Percentiles rank a stretch among this genome's conserved stretches.
Conservation (phyloP, 2,329 filamentous ascomycete species). For the Colletotrichum sp. region DNA sequence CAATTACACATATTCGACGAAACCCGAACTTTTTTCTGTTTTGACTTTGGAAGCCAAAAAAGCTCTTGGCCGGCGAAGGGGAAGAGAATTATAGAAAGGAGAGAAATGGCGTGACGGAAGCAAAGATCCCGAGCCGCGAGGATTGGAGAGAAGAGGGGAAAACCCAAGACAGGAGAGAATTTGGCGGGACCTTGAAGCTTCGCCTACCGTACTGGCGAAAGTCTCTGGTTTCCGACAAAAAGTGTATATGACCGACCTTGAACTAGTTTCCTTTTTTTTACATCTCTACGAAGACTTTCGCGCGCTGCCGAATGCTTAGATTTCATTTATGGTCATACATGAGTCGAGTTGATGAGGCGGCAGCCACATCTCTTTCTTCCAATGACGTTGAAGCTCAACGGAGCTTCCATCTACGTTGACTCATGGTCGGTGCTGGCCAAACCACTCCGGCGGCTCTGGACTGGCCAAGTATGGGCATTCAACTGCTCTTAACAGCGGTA, state of each 20-base stretch:
- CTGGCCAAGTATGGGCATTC: background rate
- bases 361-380: background rate
- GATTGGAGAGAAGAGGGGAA: background rate
- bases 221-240: conserved; percentile 7
- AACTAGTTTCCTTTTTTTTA: conserved; percentile 27
- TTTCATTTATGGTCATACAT: background rate
- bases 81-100: conserved; percentile 5
- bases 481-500: background rate
- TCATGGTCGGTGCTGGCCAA: background rate
- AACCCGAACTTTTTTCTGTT: background rate
- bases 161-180: conserved; percentile 17
- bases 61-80: background rate
- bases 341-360: background rate
- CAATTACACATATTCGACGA: background rate
- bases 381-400: background rate
- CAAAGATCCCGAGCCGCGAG: conserved; percentile 12
- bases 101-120: conserved; percentile 11
- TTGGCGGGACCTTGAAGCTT: conserved; percentile 10
- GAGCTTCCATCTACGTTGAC: background rate
- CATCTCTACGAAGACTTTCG: conserved; percentile 25
- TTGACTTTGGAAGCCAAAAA: background rate
- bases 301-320: conserved; percentile 15
- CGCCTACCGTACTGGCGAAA: background rate
- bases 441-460: background rate
- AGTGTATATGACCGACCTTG: conserved; percentile 34